Evolutionary conservation across 768 basidiomycete genomes (phyloP), one percentile per base, ranked within the genome.

Genomic region (Punctularia strigosozonata): DNA sequence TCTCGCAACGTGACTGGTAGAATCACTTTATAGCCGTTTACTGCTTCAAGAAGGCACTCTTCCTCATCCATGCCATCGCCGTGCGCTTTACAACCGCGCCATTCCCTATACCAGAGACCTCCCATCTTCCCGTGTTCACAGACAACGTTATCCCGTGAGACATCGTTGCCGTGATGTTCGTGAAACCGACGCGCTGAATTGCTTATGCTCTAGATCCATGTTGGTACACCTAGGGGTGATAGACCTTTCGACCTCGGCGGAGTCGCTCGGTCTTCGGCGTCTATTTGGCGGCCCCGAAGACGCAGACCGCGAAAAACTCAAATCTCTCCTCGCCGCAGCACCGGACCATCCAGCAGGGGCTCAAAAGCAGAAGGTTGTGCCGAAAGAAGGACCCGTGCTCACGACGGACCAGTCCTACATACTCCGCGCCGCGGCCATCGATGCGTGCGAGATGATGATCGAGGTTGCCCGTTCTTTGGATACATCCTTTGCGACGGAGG

Each of bases 31-130:
- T 47, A 88, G 85, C 74, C n/a, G 66, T 89, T 18, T 91, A 87
- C 59, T 75, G 85, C 52, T 87, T 89, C 69, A 90, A 89, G 59
- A 94, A 91, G 52, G 87, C 83, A 2, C 63, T 94, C 23, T 87
- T 88, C 57, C 69, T 91, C 37, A 63, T 89, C 37, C 75, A 85
- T 45, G 77, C 75, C 19, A 59, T 91, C 37, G 60, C 57, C 19
- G 55, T 79, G 31, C 77, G 84, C 32, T 90, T 90, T 61, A 10
- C 28, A 10, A 63, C 71, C 3, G 55, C 69, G 15, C 66, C 74
- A 10, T 77, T 86, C 49, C 75, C 76, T 20, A 56, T 84, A 13
- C 82, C 80, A 31, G 63, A 66, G 36, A 80, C 77, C 3, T 56
- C 57, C 19, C 59, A 62, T 39, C 57, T 77, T 32, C 84, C 85